Evolutionary conservation across 139 green algal species (phyloP).

Genomic region (Chlorella sp.): DNA sequence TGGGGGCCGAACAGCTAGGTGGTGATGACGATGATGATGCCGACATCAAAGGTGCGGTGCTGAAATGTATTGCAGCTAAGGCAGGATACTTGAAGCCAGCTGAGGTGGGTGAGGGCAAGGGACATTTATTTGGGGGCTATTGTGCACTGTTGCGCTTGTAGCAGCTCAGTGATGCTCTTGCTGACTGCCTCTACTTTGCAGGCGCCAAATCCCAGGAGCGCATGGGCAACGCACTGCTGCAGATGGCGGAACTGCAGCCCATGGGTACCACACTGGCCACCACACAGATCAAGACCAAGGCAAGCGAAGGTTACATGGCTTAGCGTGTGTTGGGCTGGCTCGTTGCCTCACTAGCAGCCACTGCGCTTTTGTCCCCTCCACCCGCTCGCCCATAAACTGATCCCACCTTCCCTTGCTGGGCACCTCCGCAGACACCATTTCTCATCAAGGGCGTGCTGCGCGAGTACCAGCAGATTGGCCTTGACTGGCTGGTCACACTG

Average conservation of each 20-base stretch:
- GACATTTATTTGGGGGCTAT: no score
- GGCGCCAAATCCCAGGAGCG: constrained; percentile 10
- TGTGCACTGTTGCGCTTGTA: no score
- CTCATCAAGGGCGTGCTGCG: constrained; percentile 92
- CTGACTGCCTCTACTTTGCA: not conserved
- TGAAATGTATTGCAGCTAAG: no score
- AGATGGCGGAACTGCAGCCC: constrained; percentile 48
- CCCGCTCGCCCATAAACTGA: not conserved
- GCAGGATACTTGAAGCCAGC: no score
- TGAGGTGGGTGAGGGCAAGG: no score
- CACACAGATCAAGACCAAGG: constrained; percentile 59
- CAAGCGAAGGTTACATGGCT: not conserved
- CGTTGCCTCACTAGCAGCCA: no score
- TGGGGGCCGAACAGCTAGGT: no score
- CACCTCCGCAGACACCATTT: constrained; percentile 79
- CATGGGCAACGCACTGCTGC: constrained; percentile 12
- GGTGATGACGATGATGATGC: no score
- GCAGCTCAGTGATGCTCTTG: no score
- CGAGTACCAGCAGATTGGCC: constrained; percentile 97
- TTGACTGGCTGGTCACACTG: constrained; percentile 98
- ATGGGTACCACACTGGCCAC: constrained; percentile 84
- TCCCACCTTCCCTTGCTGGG: not conserved
- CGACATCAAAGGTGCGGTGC: no score
- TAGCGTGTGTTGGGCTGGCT: no score
- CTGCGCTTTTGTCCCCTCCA: no score